Evolutionary conservation across 1,284 basidiomycete genomes (phyloP).

Genomic region (Sporisorium reilianum): DNA sequence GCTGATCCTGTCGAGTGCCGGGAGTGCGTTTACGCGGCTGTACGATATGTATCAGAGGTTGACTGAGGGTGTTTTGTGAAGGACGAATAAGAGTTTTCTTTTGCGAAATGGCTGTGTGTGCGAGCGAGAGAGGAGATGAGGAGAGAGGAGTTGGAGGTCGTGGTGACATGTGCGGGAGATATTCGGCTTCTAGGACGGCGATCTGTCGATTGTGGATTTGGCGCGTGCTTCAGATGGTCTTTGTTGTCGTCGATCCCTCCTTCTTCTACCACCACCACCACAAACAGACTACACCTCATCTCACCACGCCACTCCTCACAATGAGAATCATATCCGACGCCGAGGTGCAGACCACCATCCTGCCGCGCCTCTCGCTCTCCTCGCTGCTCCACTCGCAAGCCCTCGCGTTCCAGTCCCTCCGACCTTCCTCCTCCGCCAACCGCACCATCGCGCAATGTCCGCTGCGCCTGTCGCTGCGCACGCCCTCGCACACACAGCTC

Average conservation of each 20-base stretch:
- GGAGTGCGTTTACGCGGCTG: constrained; percentile 66
- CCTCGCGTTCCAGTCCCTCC: constrained; percentile 7
- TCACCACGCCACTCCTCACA: background rate
- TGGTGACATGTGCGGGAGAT: too few species aligned
- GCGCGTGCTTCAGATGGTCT: background rate
- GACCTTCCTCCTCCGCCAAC: background rate
- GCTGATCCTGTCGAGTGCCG: constrained; percentile 60
- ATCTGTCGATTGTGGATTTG: background rate
- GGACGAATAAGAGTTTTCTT: background rate
- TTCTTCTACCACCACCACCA: too few species aligned
- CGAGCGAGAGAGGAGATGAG: background rate
- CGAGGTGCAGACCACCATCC: background rate
- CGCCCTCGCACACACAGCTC: constrained; percentile 25
- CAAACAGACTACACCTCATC: background rate
- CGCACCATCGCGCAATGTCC: constrained; percentile 20
- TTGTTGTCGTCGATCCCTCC: background rate
- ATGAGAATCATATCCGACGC: constrained; percentile 7
- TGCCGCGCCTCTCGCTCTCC: background rate
- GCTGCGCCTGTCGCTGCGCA: constrained; percentile 3
- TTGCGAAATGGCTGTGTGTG: background rate
- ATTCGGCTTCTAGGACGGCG: background rate
- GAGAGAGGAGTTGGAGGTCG: too few species aligned
- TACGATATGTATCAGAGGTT: constrained; percentile 68
- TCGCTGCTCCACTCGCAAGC: constrained; percentile 20
- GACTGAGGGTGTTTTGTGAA: constrained; percentile 57